Evolutionary conservation across 1,284 basidiomycete species (phyloP).

Genomic region (Gymnopus androsaceus): DNA sequence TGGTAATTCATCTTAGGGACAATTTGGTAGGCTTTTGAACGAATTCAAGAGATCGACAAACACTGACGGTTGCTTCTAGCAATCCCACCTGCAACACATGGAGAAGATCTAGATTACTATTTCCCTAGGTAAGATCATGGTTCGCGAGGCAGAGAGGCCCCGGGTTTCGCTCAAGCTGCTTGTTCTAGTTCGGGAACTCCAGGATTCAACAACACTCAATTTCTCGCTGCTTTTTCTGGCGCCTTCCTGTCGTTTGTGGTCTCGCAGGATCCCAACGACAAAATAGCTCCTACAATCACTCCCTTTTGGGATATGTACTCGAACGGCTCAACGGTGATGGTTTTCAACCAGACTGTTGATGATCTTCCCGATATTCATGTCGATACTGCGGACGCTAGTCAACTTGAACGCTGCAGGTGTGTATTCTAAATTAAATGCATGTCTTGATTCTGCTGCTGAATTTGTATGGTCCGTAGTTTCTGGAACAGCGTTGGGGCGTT

Average conservation of each 20-base stretch:
- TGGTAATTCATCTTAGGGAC: not conserved
- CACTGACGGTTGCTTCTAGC: conserved; percentile 18
- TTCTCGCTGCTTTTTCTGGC: conserved; percentile 25
- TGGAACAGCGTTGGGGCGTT: too few species aligned
- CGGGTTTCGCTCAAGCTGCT: not conserved
- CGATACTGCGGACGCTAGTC: not conserved
- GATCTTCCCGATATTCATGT: conserved; percentile 6
- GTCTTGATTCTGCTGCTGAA: too few species aligned
- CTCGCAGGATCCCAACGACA: conserved; percentile 25
- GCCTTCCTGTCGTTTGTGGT: conserved; percentile 25
- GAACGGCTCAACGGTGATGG: conserved; percentile 19
- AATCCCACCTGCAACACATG: conserved; percentile 24
- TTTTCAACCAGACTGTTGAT: conserved; percentile 22
- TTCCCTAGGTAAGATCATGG: conserved; percentile 12
- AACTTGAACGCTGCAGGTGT: conserved; percentile 18
- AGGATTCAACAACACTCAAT: conserved; percentile 25
- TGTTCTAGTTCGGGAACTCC: not conserved
- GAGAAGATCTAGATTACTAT: conserved; percentile 22
- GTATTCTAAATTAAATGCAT: too few species aligned
- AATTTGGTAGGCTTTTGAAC: not conserved
- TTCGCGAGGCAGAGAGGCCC: too few species aligned
- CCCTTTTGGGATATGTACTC: conserved; percentile 23
- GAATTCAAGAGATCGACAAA: not conserved
- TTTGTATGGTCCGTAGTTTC: too few species aligned
- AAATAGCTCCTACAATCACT: conserved; percentile 23